Conservation (phyloP, 2,329 filamentous ascomycete species). For the Venturia pyrina region DNA sequence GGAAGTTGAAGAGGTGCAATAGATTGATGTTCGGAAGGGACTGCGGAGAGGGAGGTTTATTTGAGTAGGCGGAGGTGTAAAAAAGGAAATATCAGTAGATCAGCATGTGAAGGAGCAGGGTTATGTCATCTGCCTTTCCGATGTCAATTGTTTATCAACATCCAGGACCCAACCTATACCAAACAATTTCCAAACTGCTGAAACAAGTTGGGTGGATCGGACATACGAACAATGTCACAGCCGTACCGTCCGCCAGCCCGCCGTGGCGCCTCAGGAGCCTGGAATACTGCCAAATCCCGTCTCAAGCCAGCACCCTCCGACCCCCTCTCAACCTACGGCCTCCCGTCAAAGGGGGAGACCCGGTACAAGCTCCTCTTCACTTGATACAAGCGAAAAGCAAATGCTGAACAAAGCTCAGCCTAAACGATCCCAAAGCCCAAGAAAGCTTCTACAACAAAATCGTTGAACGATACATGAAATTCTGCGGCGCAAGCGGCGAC, state of each 20-base stretch:
- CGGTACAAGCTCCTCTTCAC: slow-evolving; percentile 44
- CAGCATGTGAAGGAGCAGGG: neutral
- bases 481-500: slow-evolving; percentile 66
- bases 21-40: neutral
- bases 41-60: neutral
- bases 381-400: slow-evolving; percentile 12
- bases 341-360: slow-evolving; percentile 84
- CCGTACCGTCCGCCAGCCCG: slow-evolving; percentile 18
- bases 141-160: neutral
- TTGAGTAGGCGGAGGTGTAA: neutral
- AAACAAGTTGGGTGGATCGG: slow-evolving; percentile 15
- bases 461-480: slow-evolving; percentile 78
- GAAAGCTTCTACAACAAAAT: slow-evolving; percentile 82
- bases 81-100: neutral
- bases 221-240: slow-evolving; percentile 15
- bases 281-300: slow-evolving; percentile 40
- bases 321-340: slow-evolving; percentile 68
- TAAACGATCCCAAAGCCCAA: slow-evolving; percentile 61
- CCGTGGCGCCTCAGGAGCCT: slow-evolving; percentile 43
- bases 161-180: neutral
- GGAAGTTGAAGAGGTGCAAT: neutral
- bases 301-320: slow-evolving; percentile 43
- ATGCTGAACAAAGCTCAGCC: slow-evolving; percentile 20
- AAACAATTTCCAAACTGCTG: neutral
- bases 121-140: neutral